Percentiles rank a stretch among this genome's conserved stretches.
Evolutionary conservation across 352 stramenopile species (phyloP).

Genomic region (Phytophthora lateralis): DNA sequence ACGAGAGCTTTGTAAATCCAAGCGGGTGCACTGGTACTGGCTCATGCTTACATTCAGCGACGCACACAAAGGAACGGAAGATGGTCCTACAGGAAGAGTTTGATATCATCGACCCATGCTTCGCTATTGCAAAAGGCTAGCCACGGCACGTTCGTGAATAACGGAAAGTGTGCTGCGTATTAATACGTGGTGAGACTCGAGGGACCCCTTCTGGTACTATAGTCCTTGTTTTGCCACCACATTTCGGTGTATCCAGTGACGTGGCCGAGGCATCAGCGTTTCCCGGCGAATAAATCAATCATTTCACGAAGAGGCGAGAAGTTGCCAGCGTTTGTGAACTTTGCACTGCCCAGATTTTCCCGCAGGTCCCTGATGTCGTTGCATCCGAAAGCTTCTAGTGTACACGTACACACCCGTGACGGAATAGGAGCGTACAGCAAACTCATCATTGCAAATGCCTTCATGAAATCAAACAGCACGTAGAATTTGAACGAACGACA

Average conservation of each 20-base stretch:
- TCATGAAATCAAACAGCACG: too few species aligned
- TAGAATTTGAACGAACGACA: not conserved
- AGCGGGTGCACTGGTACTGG: not conserved
- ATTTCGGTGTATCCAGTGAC: conserved; percentile 24
- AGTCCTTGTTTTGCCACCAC: conserved; percentile 25
- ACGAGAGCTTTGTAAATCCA: not conserved
- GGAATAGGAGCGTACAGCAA: not conserved
- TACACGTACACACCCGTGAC: not conserved
- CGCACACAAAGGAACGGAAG: too few species aligned
- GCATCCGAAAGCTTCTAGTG: too few species aligned
- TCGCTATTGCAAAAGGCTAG: too few species aligned
- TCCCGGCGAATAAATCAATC: conserved; percentile 24
- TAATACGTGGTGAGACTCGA: conserved; percentile 35
- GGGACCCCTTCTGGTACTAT: conserved; percentile 31
- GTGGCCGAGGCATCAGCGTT: conserved; percentile 9
- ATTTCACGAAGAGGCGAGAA: conserved; percentile 30
- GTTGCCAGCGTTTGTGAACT: not conserved
- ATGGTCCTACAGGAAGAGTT: too few species aligned
- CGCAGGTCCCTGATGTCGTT: not conserved
- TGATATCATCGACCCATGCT: too few species aligned
- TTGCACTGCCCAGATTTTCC: not conserved
- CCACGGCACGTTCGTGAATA: too few species aligned
- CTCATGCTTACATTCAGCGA: too few species aligned
- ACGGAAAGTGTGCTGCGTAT: not conserved
- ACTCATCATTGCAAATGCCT: too few species aligned